Conservation (phyloP, 1,139 yeast species). For the Magnusiomyces paraingens region DNA sequence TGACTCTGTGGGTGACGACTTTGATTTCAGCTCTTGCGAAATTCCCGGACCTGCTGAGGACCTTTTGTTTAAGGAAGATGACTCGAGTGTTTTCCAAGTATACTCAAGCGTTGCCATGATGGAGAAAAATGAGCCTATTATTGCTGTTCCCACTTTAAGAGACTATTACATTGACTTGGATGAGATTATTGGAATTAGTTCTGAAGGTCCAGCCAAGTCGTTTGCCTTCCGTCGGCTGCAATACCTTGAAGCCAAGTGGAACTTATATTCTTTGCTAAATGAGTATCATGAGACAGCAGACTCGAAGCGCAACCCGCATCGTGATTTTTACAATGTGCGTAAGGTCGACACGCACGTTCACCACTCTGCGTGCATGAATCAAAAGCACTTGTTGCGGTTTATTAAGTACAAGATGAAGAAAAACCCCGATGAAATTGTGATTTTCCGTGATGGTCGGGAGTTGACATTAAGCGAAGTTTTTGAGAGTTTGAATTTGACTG, state of each 20-base stretch:
- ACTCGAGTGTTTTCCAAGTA: slow-evolving; percentile 65
- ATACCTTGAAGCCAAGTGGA: slow-evolving; percentile 95
- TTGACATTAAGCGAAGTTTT: slow-evolving; percentile 83
- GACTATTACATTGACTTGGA: slow-evolving; percentile 84
- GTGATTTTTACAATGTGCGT: slow-evolving; percentile 96
- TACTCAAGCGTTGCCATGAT: slow-evolving; percentile 36
- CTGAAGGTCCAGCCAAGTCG: slow-evolving; percentile 96
- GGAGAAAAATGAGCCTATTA: slow-evolving; percentile 36
- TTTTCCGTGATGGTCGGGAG: slow-evolving; percentile 88
- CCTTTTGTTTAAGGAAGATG: slow-evolving; percentile 44
- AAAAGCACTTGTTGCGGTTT: slow-evolving; percentile 88
- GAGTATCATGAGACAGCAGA: slow-evolving; percentile 91
- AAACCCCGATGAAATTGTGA: slow-evolving; percentile 81
- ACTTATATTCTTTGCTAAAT: slow-evolving; percentile 74
- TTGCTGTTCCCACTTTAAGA: slow-evolving; percentile 65
- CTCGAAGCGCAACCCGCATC: slow-evolving; percentile 78
- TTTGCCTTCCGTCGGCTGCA: slow-evolving; percentile 92
- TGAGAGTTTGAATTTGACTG: slow-evolving; percentile 80
- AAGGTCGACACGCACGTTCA: slow-evolving; percentile 99
- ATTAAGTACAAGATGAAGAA: slow-evolving; percentile 85
- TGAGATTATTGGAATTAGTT: slow-evolving; percentile 59
- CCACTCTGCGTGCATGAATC: slow-evolving; percentile 98
- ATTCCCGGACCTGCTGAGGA: slow-evolving; percentile 59
- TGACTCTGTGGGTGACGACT: slow-evolving; percentile 40
- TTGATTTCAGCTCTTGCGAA: slow-evolving; percentile 51